Evolutionary conservation across 2,329 filamentous ascomycete genomes (phyloP), one percentile per base, ranked within the genome.

Genomic region (Pseudocercospora eumusae): DNA sequence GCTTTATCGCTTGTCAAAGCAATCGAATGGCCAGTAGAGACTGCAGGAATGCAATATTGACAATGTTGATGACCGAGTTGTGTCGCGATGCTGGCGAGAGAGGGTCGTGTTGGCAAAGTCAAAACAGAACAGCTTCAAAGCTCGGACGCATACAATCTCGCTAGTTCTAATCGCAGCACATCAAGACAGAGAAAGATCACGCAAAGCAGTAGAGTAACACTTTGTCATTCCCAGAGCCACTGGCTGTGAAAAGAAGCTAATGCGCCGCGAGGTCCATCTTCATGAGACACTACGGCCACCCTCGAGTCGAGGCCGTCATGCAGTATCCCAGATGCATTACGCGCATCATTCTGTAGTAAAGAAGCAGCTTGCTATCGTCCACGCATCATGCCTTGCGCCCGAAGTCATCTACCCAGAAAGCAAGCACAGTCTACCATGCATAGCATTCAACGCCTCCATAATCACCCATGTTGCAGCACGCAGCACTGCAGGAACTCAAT

Each of bases 391-490:
- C 64, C 66, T 58, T 63, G 64, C 62, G 63, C 63, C 64, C 59
- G 54, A 62, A 66, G 57, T 61, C 59, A 62, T 67, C 65, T 67
- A 67, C 63, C 63, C 64, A 53, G 59, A 65, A 40, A 66, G 62
- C 49, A 65, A 68, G 64, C 59, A 61, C 21, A 53, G 27, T 67
- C 66, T 68, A 68, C 62, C 64, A 65, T 66, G 65, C 65, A 66
- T 66, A 55, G 57, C 55, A 36, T 18, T 47, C 44, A 68, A 67
- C 61, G 64, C 65, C 64, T 49, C 56, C 47, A 64, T 56, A 49
- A 63, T 40, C 56, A 56, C 36, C 50, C 62, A 40, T 57, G 54
- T 40, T 31, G 45, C 50, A 60, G 62, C 56, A 59, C 28, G 49
- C 61, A 64, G 59, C 55, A 59, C 64, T 64, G 57, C 47, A 57